These are phyloP conservation scores for Stygiomarasmius scandens DNA, from an alignment of 1,284 basidiomycete genomes.

Conservation along the genomic window DNA sequence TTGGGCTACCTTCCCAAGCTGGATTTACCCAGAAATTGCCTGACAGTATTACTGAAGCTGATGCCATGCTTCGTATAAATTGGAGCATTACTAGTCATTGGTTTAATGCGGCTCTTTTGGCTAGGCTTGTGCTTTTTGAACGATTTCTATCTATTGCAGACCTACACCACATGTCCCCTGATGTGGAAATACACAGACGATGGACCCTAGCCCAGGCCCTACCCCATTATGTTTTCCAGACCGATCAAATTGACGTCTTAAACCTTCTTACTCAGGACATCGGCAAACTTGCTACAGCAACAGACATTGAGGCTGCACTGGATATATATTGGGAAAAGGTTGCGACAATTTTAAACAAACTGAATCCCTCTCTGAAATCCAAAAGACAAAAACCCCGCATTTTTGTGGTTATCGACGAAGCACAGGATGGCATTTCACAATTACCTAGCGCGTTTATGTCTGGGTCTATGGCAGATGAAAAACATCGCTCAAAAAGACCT, in stretches of 20 bases:
- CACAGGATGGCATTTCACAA: slow-evolving; percentile 2
- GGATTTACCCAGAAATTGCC: neutral
- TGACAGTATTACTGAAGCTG: neutral
- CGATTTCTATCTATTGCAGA: slow-evolving; percentile 1
- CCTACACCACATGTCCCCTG: neutral
- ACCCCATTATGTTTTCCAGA: neutral
- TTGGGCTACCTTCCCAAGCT: too few relatives aligned
- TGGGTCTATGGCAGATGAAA: neutral
- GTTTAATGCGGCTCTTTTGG: slow-evolving; percentile 3
- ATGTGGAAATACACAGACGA: neutral
- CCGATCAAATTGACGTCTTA: neutral
- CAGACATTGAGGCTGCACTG: neutral
- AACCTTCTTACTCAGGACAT: neutral
- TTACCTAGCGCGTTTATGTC: slow-evolving; percentile 6
- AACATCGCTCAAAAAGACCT: neutral
- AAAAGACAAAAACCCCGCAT: neutral
- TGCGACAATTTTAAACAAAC: neutral
- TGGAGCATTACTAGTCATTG: neutral
- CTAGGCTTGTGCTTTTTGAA: slow-evolving; percentile 5
- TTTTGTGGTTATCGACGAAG: slow-evolving; percentile 11
- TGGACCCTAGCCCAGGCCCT: slow-evolving; percentile 9
- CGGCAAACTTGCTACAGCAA: too few relatives aligned
- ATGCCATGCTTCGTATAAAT: neutral
- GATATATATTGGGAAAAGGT: neutral
- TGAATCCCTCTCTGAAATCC: neutral